phyloP scores from a whole-genome alignment of 192 early-diverging fungal genomes.

The Mortierella alpina region DNA sequence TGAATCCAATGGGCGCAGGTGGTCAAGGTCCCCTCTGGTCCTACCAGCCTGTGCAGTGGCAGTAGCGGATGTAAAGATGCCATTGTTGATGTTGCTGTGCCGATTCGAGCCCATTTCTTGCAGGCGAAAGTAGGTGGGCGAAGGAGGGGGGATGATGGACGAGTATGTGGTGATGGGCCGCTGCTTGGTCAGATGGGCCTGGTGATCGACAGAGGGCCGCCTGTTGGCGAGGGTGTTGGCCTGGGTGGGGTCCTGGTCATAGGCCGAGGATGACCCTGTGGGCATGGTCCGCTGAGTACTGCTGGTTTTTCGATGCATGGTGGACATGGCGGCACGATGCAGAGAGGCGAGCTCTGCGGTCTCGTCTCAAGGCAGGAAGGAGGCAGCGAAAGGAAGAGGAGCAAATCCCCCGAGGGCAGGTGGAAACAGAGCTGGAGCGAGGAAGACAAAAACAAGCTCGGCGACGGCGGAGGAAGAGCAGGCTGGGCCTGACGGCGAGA shows the following conservation, averaged over 20 bases:
- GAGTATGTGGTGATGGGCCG: constrained; percentile 45
- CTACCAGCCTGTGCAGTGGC: background rate
- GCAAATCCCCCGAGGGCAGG: background rate
- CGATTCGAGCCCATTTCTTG: constrained; percentile 29
- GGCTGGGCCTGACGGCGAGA: background rate
- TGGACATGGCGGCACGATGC: background rate
- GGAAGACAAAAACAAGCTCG: background rate
- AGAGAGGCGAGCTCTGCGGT: background rate
- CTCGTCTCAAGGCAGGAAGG: background rate
- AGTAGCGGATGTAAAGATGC: background rate
- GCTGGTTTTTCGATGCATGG: constrained; percentile 18
- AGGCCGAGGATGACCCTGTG: constrained; percentile 26
- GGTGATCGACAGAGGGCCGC: constrained; percentile 24
- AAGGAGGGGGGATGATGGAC: constrained; percentile 40
- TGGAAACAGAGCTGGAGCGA: background rate
- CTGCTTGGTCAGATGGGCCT: constrained; percentile 23
- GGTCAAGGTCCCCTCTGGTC: constrained; percentile 24
- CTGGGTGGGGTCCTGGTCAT: constrained; percentile 33
- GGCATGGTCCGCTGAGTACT: constrained; percentile 8
- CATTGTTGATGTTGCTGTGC: background rate
- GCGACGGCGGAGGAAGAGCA: background rate
- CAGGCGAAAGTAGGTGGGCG: constrained; percentile 45
- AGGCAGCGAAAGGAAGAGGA: background rate
- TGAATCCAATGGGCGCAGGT: constrained; percentile 29
- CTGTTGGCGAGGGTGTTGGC: constrained; percentile 54